Evolutionary conservation across 1,284 basidiomycete genomes (phyloP).

Genomic region (Cystobasidium pallidum): DNA sequence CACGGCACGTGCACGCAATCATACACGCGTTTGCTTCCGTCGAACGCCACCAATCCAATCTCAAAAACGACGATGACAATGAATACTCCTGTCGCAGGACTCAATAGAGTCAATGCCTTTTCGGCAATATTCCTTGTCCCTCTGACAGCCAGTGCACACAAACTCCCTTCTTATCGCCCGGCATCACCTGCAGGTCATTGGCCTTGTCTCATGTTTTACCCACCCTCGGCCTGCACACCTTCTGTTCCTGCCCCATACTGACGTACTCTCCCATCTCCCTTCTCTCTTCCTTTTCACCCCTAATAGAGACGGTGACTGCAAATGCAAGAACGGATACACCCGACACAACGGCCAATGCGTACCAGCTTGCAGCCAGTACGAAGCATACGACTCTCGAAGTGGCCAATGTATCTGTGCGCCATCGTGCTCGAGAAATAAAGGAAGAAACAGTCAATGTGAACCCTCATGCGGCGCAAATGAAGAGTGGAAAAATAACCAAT

Average conservation of each 20-base stretch:
- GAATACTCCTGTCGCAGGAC: no score
- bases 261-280: background rate
- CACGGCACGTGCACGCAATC: background rate
- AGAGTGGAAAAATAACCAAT: slow-evolving; percentile 9
- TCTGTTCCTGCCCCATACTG: no score
- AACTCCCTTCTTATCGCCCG: no score
- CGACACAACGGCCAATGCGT: background rate
- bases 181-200: no score
- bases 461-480: slow-evolving; percentile 17
- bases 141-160: no score
- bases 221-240: no score
- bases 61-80: no score
- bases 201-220: no score
- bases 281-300: background rate
- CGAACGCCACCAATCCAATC: no score
- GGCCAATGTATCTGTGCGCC: slow-evolving; percentile 10
- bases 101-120: no score
- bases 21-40: background rate
- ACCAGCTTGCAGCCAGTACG: slow-evolving; percentile 11
- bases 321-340: slow-evolving; percentile 14
- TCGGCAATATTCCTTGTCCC: no score
- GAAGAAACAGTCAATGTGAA: slow-evolving; percentile 11
- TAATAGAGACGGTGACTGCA: slow-evolving; percentile 32
- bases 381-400: background rate
- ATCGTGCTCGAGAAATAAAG: background rate